Evolutionary conservation across 179 eudicot species (phyloP), one percentile per base, ranked within the genome.

Genomic region (Heliamphora pulchella): DNA sequence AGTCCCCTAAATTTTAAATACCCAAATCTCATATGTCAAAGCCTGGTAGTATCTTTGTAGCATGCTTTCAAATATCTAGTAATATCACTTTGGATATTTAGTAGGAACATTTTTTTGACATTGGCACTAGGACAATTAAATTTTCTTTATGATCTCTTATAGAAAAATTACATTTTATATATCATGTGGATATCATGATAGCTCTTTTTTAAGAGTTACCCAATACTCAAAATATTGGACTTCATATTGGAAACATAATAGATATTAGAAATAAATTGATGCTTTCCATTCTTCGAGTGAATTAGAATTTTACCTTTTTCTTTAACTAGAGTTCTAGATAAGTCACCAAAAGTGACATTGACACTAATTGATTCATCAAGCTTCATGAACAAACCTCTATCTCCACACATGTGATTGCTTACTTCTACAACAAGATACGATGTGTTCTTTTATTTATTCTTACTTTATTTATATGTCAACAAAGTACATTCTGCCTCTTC

Each of bases 181-280:
- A 57, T 58, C 68, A 71, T 44, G 47, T 41, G 31, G 7, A 70
- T 61, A 18, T 80, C 50, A 59, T 71, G 41, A 31, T 31, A 31
- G 13, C 68, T 43, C 18, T 57, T 71, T 47, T 79, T 61, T 5
- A 79, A 44, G 1, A 71, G 73, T 71, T 70, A 77, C n/a, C 77
- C 62, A 31, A 80, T 41, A 59, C 82, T 71, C 46, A 70, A 71
- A 8, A 80, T 71, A 20, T 80, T 80, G 1, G 53, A 59, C 58
- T 71, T 80, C 70, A 71, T 10, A 8, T 70, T 57, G 5, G 74
- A 65, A 0, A 78, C 75, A 78, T 31, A 67, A 31, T 67, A 78
- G 18, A 78, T 39, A 67, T 68, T 43, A 54, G 64, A 69, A 68
- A 78, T 68, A 67, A 78, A 53, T 58, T 58, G 2, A 10, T 76